Percentiles rank a stretch among this genome's conserved stretches.
Evolutionary conservation across 2,329 filamentous ascomycete species (phyloP).

Genomic region (Fusarium stilboides): DNA sequence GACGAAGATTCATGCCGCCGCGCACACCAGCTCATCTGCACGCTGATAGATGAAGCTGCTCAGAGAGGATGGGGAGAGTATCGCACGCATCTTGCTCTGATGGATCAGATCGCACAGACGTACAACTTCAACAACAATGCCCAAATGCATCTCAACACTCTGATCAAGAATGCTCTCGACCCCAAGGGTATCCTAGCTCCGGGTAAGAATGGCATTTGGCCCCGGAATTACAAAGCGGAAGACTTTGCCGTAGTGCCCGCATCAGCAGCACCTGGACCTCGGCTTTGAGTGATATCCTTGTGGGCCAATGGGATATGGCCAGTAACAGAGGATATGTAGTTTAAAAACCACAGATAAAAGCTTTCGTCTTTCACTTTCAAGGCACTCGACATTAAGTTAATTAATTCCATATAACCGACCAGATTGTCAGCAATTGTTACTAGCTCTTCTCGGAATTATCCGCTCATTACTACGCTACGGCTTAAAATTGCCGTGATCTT

Average conservation of each 20-base stretch:
- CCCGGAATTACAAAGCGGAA: slow-evolving; percentile 3
- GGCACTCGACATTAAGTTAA: too few relatives aligned
- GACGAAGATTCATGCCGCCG: slow-evolving; percentile 30
- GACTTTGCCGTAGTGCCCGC: slow-evolving; percentile 1
- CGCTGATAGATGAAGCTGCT: slow-evolving; percentile 33
- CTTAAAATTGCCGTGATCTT: too few relatives aligned
- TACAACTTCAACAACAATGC: slow-evolving; percentile 40
- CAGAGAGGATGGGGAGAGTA: slow-evolving; percentile 41
- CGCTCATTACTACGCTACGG: too few relatives aligned
- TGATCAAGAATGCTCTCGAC: slow-evolving; percentile 33
- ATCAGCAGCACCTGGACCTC: neutral
- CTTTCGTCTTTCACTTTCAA: too few relatives aligned
- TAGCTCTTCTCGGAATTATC: too few relatives aligned
- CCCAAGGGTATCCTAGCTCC: slow-evolving; percentile 41
- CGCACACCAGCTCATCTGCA: slow-evolving; percentile 23
- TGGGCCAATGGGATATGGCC: too few relatives aligned
- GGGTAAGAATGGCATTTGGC: slow-evolving; percentile 40
- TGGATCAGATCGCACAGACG: slow-evolving; percentile 40
- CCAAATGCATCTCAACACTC: slow-evolving; percentile 28
- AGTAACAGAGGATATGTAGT: too few relatives aligned
- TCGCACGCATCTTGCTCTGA: slow-evolving; percentile 35
- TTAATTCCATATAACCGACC: too few relatives aligned
- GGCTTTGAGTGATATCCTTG: neutral
- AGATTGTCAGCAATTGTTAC: too few relatives aligned
- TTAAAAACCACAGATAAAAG: too few relatives aligned